Evolutionary conservation across 345 rosid genomes (phyloP), one percentile per base, ranked within the genome.

Genomic region (Populus tremula): DNA sequence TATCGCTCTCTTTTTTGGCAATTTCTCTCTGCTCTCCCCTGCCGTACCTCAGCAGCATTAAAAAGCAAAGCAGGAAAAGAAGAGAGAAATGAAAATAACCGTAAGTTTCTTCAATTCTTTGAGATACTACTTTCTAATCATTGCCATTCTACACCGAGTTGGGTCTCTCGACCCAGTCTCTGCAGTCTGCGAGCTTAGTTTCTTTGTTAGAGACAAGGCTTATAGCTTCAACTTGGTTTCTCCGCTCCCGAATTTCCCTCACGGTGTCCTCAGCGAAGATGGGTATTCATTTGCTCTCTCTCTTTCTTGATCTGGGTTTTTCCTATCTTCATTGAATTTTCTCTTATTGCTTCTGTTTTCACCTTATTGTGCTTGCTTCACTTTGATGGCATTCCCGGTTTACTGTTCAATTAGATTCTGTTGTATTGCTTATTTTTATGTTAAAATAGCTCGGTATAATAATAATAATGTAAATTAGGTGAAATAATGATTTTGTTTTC

Each of bases 261-360:
- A 93, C 35, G 99, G 98, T 36, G 87, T 84, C 70, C 97, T 91
- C 83, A 94, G 97, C 87, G 99, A 96, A 88, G 99, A 96, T 84
- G 98, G 98, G 99, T 92, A 89, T 84, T 75, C 53, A 45, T 75
- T 66, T 41, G 67, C 41, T 59, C 63, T 69, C 64, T 16, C 45
- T 61, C 41, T 61, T 82, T 77, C 33, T 69, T 61, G 77, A 81
- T 81, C 81, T 82, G 80, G 79, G 59, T 59, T 25, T 50, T 59
- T 23, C 20, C 33, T 20, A 64, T n/a, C 68, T 38, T n/a, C 36
- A 8, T 62, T 25, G 10, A 41, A 23, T 43, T 12, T 9, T 12
- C 38, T 61, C 14, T 39, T 6, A 66, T 70, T 70, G 45, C 25
- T 16, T 76, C 56, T 47, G 8, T 14, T 50, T 43, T 53, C 16